Percentiles rank a stretch among this genome's conserved stretches.
These are phyloP conservation scores for Aspergillus indologenus DNA, from an alignment of 495 filamentous ascomycete species.

Conservation along the genomic window DNA sequence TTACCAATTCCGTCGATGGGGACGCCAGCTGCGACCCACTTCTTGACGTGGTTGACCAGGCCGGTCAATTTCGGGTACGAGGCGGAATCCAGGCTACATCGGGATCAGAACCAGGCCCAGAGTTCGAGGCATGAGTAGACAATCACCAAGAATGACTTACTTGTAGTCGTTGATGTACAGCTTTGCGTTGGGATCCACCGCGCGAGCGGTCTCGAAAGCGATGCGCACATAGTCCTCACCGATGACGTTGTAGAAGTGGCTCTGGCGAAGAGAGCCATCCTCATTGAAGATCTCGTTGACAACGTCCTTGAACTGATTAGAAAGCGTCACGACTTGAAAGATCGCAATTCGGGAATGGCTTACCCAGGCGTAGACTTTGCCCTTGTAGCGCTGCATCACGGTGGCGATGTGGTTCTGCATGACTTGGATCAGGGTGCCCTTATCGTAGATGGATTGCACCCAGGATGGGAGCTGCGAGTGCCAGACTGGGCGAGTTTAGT, in stretches of 20 bases:
- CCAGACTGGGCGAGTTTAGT: constrained; percentile 33
- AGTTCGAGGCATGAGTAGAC: too few relatives aligned
- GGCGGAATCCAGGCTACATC: constrained; percentile 34
- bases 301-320: constrained; percentile 52
- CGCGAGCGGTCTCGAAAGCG: constrained; percentile 54
- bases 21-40: constrained; percentile 61
- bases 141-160: too few relatives aligned
- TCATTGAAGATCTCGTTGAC: constrained; percentile 71
- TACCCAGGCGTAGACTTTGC: constrained; percentile 50
- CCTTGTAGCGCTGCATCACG: constrained; percentile 32
- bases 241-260: constrained; percentile 54
- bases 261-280: constrained; percentile 57
- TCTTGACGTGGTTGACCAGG: constrained; percentile 62
- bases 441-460: constrained; percentile 45
- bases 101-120: background rate
- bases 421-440: constrained; percentile 38
- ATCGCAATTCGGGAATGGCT: constrained; percentile 6
- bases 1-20: constrained; percentile 71
- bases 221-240: constrained; percentile 57
- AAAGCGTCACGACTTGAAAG: too few relatives aligned
- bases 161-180: constrained; percentile 63
- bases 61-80: constrained; percentile 55
- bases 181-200: constrained; percentile 55
- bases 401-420: constrained; percentile 32
- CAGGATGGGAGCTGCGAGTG: constrained; percentile 53